Evolutionary conservation across 2,329 filamentous ascomycete species (phyloP), one percentile per base, ranked within the genome.

Genomic region (Aspergillus brunneoviolaceus): DNA sequence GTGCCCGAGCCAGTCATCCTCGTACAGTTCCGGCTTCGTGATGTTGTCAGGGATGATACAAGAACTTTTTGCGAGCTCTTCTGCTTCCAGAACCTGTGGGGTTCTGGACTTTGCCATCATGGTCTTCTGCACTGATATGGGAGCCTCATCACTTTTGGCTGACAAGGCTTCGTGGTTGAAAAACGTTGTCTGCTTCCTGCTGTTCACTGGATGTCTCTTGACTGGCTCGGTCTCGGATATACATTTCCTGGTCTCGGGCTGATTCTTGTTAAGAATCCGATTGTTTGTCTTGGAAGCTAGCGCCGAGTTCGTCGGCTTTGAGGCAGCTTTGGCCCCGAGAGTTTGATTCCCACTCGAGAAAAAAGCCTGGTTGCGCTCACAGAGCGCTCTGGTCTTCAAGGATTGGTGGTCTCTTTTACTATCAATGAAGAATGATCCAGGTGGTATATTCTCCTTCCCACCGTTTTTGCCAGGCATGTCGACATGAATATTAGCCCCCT

Each of bases 381-480:
- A 53, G 65, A 62, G 47, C 69, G 64, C 57, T 73, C 74, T 55
- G 49, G 23, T 47, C 50, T 59, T 69, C 56, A 50, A 56, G 49
- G 42, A 61, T 35, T 49, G 59, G 55, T 42, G 58, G 52, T 57
- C 42, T 33, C 69, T 69, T 1, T 71, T 69, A 51, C 64, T 51
- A 11, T 62, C 57, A 39, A 57, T 42, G 14, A 66, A 23, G 12
- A 68, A 31, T 33, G 63, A 55, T 4, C 80, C 80, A 1, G 85
- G 86, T 14, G 85, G 85, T 5, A 87, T 68, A 63, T 88, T 89
- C 70, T 88, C 86, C 66, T 89, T 89, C 5, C 86, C 86, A 4
- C 80, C 80, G 35, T 83, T 83, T 52, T 79, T 79, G 25, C 84
- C 85, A 60, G 76, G 67, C n/a, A 82, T 69, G 65, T 86, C 82